These are phyloP conservation scores for Candida coquimbonensis DNA, from an alignment of 805 yeast species.

Conservation along the genomic window DNA sequence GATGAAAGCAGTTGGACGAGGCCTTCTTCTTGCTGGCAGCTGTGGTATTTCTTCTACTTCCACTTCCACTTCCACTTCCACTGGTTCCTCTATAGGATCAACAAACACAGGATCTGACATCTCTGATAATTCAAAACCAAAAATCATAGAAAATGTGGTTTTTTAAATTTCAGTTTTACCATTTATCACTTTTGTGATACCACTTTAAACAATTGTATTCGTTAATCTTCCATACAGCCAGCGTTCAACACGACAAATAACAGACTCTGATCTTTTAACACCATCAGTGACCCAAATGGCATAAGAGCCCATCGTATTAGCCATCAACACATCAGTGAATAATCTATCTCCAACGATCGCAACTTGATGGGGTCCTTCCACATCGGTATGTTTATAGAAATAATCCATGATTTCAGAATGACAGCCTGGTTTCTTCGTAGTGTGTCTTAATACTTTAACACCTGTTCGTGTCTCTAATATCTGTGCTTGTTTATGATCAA, in stretches of 20 bases:
- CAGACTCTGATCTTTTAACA: conserved; percentile 45
- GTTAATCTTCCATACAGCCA: conserved; percentile 12
- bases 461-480: conserved; percentile 59
- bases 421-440: conserved; percentile 81
- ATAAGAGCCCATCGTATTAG: conserved; percentile 84
- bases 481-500: conserved; percentile 49
- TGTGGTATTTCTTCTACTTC: too few species aligned
- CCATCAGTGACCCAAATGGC: conserved; percentile 84
- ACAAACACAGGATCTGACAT: not conserved
- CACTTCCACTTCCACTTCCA: too few species aligned
- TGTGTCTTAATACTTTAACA: conserved; percentile 60
- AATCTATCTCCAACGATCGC: conserved; percentile 88
- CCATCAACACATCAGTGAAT: conserved; percentile 89
- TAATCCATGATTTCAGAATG: conserved; percentile 57
- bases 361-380: conserved; percentile 48
- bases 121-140: too few species aligned
- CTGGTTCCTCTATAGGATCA: not conserved
- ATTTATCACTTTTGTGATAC: not conserved
- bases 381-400: conserved; percentile 41
- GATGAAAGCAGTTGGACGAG: not conserved
- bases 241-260: conserved; percentile 50
- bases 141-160: not conserved
- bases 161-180: not conserved
- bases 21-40: not conserved
- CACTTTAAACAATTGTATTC: not conserved